Conservation (phyloP, 306 rosid genomes). For the Lithocarpus polystachyus region DNA sequence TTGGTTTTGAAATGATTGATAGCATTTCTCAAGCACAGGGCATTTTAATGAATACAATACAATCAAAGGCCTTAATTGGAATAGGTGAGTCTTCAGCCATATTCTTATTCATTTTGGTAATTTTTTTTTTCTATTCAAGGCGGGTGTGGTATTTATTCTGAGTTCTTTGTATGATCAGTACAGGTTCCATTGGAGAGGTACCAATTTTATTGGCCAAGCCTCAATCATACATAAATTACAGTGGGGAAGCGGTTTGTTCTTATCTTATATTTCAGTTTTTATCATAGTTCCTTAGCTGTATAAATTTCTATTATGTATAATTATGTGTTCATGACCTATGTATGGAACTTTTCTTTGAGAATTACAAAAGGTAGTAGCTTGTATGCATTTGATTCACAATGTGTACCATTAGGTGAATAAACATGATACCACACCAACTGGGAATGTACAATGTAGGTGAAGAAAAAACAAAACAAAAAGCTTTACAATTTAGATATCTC, state of each 20-base stretch:
- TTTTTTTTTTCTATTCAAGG: not conserved
- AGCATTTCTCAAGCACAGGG: conserved; percentile 59
- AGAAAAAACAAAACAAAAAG: not conserved
- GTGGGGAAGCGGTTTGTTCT: conserved; percentile 90
- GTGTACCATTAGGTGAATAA: not conserved
- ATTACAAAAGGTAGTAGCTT: not conserved
- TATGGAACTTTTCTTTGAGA: not conserved
- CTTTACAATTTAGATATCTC: no score
- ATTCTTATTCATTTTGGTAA: not conserved
- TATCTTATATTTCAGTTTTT: not conserved
- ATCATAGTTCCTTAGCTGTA: not conserved
- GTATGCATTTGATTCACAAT: not conserved
- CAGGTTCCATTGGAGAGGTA: conserved; percentile 93
- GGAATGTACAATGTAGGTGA: not conserved
- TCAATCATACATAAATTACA: conserved; percentile 82
- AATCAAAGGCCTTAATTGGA: conserved; percentile 89
- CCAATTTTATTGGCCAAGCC: conserved; percentile 92
- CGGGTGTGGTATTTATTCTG: conserved; percentile 16
- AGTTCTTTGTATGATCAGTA: conserved; percentile 31
- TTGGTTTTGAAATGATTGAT: conserved; percentile 90
- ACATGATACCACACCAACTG: not conserved
- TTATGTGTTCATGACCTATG: not conserved
- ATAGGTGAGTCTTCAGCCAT: conserved; percentile 48
- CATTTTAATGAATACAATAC: conserved; percentile 78
- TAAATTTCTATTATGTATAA: not conserved